Percentiles rank a stretch among this genome's conserved stretches.
Conservation (phyloP, 768 basidiomycete species). For the Lentinula lateritia region DNA sequence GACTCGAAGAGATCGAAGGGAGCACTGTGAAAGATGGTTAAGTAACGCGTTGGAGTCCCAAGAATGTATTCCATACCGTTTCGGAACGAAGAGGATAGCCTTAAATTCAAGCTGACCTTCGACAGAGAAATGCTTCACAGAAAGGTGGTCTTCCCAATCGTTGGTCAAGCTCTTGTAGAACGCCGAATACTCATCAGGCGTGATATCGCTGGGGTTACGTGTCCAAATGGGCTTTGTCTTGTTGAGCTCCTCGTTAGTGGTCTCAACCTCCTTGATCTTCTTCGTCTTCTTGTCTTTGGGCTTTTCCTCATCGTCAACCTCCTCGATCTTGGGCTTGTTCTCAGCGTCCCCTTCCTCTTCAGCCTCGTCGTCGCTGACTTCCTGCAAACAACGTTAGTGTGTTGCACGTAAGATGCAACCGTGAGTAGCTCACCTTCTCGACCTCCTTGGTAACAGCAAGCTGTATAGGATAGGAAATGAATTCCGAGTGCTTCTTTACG, state of each 20-base stretch:
- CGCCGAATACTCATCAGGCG: constrained; percentile 83
- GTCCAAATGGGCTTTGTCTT: constrained; percentile 99
- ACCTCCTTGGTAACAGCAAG: constrained; percentile 98
- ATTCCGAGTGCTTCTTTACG: constrained; percentile 99
- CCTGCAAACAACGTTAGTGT: constrained; percentile 36
- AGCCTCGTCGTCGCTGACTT: constrained; percentile 81
- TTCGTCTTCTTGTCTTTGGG: constrained; percentile 91
- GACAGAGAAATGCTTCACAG: constrained; percentile 99
- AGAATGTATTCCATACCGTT: constrained; percentile 55
- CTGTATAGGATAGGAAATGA: constrained; percentile 99
- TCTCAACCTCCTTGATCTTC: constrained; percentile 86
- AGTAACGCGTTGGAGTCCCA: background rate
- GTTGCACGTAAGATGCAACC: background rate
- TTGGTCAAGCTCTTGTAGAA: constrained; percentile 99
- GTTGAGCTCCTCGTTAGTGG: constrained; percentile 96
- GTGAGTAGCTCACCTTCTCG: constrained; percentile 74
- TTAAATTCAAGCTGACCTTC: constrained; percentile 99
- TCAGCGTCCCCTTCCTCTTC: constrained; percentile 69
- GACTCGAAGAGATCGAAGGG: constrained; percentile 99
- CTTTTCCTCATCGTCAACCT: constrained; percentile 78
- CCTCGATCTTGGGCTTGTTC: constrained; percentile 74
- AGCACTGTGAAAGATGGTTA: constrained; percentile 46
- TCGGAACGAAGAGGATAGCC: constrained; percentile 96
- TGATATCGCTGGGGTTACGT: constrained; percentile 94
- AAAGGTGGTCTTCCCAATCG: constrained; percentile 99